A percentile compares a stretch with the other conserved stretches of the same genome.
Evolutionary conservation across 2,329 filamentous ascomycete species (phyloP).

Genomic region (Trichoderma simmonsii): DNA sequence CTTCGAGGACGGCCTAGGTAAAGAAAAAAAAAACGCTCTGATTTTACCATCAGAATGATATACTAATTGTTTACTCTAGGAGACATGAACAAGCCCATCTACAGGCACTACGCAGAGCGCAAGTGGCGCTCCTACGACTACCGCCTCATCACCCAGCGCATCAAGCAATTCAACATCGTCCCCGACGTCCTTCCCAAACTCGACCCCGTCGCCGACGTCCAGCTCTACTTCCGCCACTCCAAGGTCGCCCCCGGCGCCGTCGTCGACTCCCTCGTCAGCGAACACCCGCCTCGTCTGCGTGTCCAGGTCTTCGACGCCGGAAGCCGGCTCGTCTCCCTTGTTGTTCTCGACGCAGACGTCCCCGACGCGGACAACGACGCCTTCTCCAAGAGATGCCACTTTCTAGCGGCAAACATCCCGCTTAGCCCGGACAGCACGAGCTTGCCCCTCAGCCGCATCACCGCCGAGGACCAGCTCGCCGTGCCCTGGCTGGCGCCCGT

Average conservation of each 20-base stretch:
- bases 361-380: constrained; percentile 71
- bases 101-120: constrained; percentile 79
- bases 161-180: constrained; percentile 80
- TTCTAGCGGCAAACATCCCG: constrained; percentile 67
- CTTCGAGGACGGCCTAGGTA: constrained; percentile 89
- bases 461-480: constrained; percentile 60
- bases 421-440: constrained; percentile 52
- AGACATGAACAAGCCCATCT: constrained; percentile 95
- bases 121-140: constrained; percentile 87
- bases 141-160: constrained; percentile 76
- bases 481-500: constrained; percentile 81
- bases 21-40: background rate
- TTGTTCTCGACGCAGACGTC: constrained; percentile 86
- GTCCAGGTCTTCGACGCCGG: constrained; percentile 84
- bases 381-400: constrained; percentile 83
- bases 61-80: no score
- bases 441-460: constrained; percentile 63
- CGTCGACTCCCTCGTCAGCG: constrained; percentile 70
- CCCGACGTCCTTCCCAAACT: constrained; percentile 84
- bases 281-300: constrained; percentile 69
- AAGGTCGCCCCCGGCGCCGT: constrained; percentile 74
- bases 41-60: no score
- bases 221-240: constrained; percentile 71
- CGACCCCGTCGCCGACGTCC: constrained; percentile 74
- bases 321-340: constrained; percentile 77